Conservation (phyloP, 805 yeast species). For the Barnettozyma populi region DNA sequence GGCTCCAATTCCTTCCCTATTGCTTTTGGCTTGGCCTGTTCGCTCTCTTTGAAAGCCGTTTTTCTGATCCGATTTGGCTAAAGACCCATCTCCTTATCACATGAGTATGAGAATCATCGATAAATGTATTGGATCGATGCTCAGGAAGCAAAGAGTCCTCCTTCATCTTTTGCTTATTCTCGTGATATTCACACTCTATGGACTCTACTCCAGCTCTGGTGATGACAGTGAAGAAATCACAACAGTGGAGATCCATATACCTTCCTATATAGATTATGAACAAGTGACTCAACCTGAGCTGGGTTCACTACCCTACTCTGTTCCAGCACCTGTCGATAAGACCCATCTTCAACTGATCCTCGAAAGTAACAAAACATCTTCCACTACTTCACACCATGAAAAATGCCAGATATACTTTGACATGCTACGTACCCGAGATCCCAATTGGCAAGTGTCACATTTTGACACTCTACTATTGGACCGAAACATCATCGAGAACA, state of each 20-base stretch:
- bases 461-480: constrained; percentile 17
- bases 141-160: background rate
- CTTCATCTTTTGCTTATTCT: background rate
- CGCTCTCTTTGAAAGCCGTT: no score
- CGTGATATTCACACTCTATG: no score
- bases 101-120: background rate
- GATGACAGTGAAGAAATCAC: background rate
- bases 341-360: background rate
- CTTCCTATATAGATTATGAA: background rate
- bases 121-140: background rate
- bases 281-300: background rate
- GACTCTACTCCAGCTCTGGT: no score
- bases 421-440: constrained; percentile 18
- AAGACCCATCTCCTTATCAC: no score
- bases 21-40: no score
- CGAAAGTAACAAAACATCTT: background rate
- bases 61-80: no score
- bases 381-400: constrained; percentile 2
- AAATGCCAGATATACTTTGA: constrained; percentile 29
- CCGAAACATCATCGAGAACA: constrained; percentile 18
- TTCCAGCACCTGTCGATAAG: background rate
- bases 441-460: constrained; percentile 20
- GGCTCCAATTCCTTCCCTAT: no score
- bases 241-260: background rate
- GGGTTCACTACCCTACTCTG: background rate